These are phyloP conservation scores for Aechmea fasciata DNA, from an alignment of 176 grass and related monocot species.

Conservation along the genomic window DNA sequence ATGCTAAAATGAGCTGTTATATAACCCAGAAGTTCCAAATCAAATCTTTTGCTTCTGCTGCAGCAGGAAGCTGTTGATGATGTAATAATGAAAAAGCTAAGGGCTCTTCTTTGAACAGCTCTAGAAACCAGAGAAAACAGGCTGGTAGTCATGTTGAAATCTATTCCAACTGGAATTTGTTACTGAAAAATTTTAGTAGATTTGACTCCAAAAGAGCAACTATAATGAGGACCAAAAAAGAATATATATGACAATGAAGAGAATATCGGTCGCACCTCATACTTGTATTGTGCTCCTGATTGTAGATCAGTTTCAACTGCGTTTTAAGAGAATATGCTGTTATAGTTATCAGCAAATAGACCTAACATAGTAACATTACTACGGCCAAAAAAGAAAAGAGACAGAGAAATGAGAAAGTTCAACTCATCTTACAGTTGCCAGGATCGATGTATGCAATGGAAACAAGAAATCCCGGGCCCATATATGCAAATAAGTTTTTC, in stretches of 20 bases:
- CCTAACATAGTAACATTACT: background rate
- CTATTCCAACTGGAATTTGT: too few relatives aligned
- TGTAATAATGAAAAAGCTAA: too few relatives aligned
- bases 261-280: conserved; percentile 53
- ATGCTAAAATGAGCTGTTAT: background rate
- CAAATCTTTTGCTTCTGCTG: too few relatives aligned
- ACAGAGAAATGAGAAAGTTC: conserved; percentile 7
- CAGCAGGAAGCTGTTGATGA: too few relatives aligned
- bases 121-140: too few relatives aligned
- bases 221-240: background rate
- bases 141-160: too few relatives aligned
- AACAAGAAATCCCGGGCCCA: conserved; percentile 93
- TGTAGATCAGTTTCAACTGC: conserved; percentile 94
- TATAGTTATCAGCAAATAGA: conserved; percentile 14
- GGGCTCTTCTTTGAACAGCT: too few relatives aligned
- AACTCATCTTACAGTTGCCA: conserved; percentile 74
- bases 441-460: conserved; percentile 97
- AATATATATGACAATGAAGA: conserved; percentile 2
- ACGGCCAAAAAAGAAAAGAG: background rate
- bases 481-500: conserved; percentile 90
- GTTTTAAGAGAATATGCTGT: conserved; percentile 10
- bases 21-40: too few relatives aligned
- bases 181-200: background rate
- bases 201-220: background rate
- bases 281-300: conserved; percentile 86